These are phyloP conservation scores for Penicillium antarcticum DNA, from an alignment of 495 filamentous ascomycete genomes.

Conservation along the genomic window DNA sequence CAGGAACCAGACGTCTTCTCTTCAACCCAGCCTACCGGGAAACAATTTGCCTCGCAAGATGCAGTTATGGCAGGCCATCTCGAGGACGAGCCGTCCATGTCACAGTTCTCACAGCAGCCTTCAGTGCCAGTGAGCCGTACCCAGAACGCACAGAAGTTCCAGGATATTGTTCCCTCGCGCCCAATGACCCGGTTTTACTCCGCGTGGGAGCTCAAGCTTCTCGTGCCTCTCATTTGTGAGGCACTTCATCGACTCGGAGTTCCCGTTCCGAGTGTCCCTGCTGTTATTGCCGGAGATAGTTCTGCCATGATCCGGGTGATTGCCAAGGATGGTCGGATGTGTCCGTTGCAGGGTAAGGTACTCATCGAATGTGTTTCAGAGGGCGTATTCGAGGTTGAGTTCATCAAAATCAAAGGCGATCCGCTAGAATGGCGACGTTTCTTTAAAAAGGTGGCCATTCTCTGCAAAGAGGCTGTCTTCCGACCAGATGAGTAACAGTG, in stretches of 20 bases:
- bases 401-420: conserved; percentile 93
- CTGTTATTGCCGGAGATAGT: conserved; percentile 42
- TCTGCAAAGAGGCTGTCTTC: conserved; percentile 78
- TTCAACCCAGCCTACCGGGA: conserved; percentile 47
- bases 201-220: conserved; percentile 67
- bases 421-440: conserved; percentile 95
- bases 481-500: conserved; percentile 37
- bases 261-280: conserved; percentile 55
- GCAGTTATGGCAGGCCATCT: conserved; percentile 57
- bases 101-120: conserved; percentile 81
- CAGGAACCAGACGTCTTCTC: conserved; percentile 50
- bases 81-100: conserved; percentile 85
- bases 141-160: conserved; percentile 82
- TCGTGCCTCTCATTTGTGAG: conserved; percentile 76
- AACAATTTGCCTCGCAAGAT: conserved; percentile 28
- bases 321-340: conserved; percentile 74
- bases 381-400: conserved; percentile 75
- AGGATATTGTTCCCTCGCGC: conserved; percentile 79
- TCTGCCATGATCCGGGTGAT: conserved; percentile 65
- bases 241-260: conserved; percentile 81
- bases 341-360: conserved; percentile 79
- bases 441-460: conserved; percentile 85
- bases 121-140: conserved; percentile 78
- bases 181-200: conserved; percentile 91
- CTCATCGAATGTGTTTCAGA: conserved; percentile 68